Conservation (phyloP, 768 basidiomycete genomes). For the Epithele typhae region DNA sequence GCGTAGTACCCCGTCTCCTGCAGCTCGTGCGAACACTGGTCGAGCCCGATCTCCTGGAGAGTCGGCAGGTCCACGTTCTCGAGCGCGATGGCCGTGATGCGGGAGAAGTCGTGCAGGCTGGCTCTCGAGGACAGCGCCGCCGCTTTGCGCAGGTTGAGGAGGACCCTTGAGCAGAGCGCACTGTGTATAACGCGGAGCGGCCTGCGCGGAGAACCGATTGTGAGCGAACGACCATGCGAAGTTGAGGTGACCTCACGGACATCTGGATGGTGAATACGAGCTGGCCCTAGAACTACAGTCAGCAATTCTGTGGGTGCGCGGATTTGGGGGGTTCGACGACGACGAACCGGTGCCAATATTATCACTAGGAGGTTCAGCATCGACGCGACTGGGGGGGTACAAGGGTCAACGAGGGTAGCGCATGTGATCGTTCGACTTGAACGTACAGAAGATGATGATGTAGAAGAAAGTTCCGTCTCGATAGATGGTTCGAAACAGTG, state of each 20-base stretch:
- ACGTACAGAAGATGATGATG: neutral
- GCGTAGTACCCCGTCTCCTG: neutral
- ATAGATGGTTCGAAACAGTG: slow-evolving; percentile 2
- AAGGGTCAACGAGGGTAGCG: neutral
- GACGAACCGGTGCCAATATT: slow-evolving; percentile 1
- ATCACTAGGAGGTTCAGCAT: slow-evolving; percentile 6
- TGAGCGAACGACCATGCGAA: neutral
- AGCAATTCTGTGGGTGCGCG: neutral
- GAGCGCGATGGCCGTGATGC: neutral
- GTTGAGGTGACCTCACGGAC: neutral
- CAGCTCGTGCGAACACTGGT: neutral
- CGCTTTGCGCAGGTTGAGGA: slow-evolving; percentile 8
- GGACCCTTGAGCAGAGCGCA: slow-evolving; percentile 10
- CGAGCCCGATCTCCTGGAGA: neutral
- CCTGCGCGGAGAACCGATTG: neutral
- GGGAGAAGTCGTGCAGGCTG: neutral
- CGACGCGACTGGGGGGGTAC: neutral
- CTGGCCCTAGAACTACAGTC: neutral
- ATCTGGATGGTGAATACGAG: no score
- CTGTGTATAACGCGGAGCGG: slow-evolving; percentile 9
- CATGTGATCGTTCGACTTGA: no score
- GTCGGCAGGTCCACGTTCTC: neutral
- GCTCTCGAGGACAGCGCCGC: slow-evolving; percentile 1
- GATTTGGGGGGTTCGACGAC: neutral
- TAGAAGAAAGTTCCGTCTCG: slow-evolving; percentile 6